Percentiles rank a stretch among this genome's conserved stretches.
Evolutionary conservation across 1,139 yeast species (phyloP).

Genomic region (Diutina rugosa): DNA sequence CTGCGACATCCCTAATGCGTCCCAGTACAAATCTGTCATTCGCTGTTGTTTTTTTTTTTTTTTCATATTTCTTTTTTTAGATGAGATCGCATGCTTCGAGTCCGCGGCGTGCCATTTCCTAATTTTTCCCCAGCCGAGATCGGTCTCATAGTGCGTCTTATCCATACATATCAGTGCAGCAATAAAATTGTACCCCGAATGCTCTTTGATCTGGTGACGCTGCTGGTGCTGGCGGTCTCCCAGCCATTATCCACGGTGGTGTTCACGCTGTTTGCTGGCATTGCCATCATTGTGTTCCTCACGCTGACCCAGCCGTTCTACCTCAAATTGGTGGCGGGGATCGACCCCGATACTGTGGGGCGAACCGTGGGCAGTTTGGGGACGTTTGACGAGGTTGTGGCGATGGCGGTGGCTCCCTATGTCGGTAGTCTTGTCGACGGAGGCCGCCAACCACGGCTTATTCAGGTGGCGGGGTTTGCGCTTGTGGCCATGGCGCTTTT

Average conservation of each 20-base stretch:
- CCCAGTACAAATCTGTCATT: too few relatives aligned
- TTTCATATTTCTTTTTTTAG: too few relatives aligned
- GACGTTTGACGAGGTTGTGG: slow-evolving; percentile 46
- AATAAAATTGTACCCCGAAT: not conserved
- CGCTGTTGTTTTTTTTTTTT: too few relatives aligned
- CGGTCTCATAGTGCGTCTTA: too few relatives aligned
- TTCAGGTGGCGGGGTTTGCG: slow-evolving; percentile 35
- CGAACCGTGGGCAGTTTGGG: slow-evolving; percentile 48
- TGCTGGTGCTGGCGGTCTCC: not conserved
- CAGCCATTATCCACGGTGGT: not conserved
- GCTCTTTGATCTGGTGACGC: not conserved
- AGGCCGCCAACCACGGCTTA: slow-evolving; percentile 6
- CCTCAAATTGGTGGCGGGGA: slow-evolving; percentile 40
- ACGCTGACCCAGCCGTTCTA: slow-evolving; percentile 60
- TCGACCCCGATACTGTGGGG: slow-evolving; percentile 32
- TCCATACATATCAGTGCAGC: too few relatives aligned
- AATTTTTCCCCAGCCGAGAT: too few relatives aligned
- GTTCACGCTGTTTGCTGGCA: slow-evolving; percentile 32
- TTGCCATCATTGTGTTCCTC: slow-evolving; percentile 53
- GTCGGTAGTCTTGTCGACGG: slow-evolving; percentile 51
- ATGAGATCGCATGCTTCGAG: too few relatives aligned
- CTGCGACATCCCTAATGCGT: too few relatives aligned
- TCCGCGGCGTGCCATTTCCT: too few relatives aligned
- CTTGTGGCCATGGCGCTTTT: slow-evolving; percentile 33
- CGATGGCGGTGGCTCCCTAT: slow-evolving; percentile 45